Evolutionary conservation across 495 filamentous ascomycete species (phyloP), one percentile per base, ranked within the genome.

Genomic region (Xylaria longipes): DNA sequence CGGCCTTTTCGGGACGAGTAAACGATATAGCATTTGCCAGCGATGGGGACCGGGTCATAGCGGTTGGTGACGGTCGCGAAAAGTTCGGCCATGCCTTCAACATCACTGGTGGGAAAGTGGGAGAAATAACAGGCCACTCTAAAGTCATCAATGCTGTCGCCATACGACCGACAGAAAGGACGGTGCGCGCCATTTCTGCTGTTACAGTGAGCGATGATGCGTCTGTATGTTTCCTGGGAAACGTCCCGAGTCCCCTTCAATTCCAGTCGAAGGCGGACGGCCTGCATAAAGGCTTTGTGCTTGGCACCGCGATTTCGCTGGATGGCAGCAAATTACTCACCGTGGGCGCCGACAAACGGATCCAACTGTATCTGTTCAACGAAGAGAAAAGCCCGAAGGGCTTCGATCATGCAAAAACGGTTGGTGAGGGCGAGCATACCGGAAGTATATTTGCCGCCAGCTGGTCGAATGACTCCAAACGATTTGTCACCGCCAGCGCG

Each of bases 11-110:
- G 64, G 97, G 96, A 41, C 91, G 93, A 58, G 97, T 99, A 80
- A 96, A 96, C 79, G 96, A 98, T 78, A 85, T 99, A 61, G 94
- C 95, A 14, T 99, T 96, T 95, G 96, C 98, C 79, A 97, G 95
- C 58, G 96, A 99, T 80, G 95, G 92, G 62, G 94, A 97, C 83
- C 91, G 96, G 31, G 92, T 99, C 64, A 97, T 98, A 72, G 97
- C 95, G 12, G 97, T 98, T 25, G 96, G 96, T 29, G 91, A 98
- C 70, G 96, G 96, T 20, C 95, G 95, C 78, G 94, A 98, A 81
- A 89, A 93, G 65, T 97, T 92, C 80, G 97, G 96, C 20, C 94
- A 95, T 78, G 94, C 98, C 76, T 97, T 94, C 8, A 95, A 93
- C 76, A 97, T 98, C 77, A 95, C 92, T 77, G 96, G 97, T 72